phyloP scores from a whole-genome alignment of 2,329 filamentous ascomycete genomes.

The Penicillium thymicola region DNA sequence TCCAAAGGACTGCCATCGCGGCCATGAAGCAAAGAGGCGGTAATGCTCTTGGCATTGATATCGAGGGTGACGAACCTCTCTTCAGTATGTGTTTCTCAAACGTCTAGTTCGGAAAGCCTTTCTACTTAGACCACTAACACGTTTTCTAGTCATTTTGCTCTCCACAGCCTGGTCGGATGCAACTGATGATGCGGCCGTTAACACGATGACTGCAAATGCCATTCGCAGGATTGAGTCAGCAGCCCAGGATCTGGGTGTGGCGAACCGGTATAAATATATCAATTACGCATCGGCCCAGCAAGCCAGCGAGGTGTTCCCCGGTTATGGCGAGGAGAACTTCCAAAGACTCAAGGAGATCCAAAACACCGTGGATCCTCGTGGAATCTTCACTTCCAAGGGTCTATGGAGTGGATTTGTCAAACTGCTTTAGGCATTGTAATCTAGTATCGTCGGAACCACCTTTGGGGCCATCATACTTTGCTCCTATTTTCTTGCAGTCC shows the following conservation, averaged over 20 bases:
- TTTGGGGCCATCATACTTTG: no score
- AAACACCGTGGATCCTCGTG: slow-evolving; percentile 37
- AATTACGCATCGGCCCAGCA: slow-evolving; percentile 40
- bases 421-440: background rate
- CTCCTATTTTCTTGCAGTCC: no score
- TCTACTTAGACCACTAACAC: background rate
- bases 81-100: slow-evolving; percentile 6
- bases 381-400: slow-evolving; percentile 30
- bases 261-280: slow-evolving; percentile 38
- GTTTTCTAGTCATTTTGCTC: slow-evolving; percentile 8
- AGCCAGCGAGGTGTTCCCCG: slow-evolving; percentile 35
- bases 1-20: slow-evolving; percentile 9
- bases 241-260: slow-evolving; percentile 24
- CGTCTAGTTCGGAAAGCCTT: no score
- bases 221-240: slow-evolving; percentile 10
- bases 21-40: slow-evolving; percentile 18
- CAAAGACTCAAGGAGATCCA: slow-evolving; percentile 31
- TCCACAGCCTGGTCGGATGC: slow-evolving; percentile 12
- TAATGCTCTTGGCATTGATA: slow-evolving; percentile 20
- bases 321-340: slow-evolving; percentile 38
- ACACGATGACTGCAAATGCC: slow-evolving; percentile 12
- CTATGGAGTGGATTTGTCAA: slow-evolving; percentile 15
- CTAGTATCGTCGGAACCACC: no score
- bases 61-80: slow-evolving; percentile 12
- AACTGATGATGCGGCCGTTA: slow-evolving; percentile 3